These are phyloP conservation scores for Trebouxia sp. DNA, from an alignment of 139 green algal genomes.

Conservation along the genomic window DNA sequence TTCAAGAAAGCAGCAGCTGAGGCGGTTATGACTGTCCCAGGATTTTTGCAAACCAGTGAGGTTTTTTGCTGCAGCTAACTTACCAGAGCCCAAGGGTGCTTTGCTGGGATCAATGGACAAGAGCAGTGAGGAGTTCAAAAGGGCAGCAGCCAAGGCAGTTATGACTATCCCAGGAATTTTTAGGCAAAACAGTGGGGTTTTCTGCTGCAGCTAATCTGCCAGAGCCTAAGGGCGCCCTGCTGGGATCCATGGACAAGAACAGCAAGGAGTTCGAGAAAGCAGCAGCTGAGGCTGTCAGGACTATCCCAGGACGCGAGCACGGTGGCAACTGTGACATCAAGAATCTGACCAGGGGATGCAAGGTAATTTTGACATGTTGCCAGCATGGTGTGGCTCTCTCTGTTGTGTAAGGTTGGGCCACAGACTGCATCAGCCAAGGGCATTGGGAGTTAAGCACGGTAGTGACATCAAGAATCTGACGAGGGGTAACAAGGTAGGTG, in stretches of 20 bases:
- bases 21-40: slow-evolving; percentile 75
- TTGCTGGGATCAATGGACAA: slow-evolving; percentile 51
- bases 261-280: slow-evolving; percentile 47
- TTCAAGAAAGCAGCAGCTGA: slow-evolving; percentile 56
- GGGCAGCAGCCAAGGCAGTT: slow-evolving; percentile 58
- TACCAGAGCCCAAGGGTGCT: slow-evolving; percentile 60
- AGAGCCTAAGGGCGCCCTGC: slow-evolving; percentile 52
- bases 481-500: slow-evolving; percentile 47
- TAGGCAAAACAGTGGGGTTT: too few relatives aligned
- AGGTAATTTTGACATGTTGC: slow-evolving; percentile 26
- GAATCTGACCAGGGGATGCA: slow-evolving; percentile 68
- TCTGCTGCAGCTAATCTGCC: slow-evolving; percentile 69
- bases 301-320: slow-evolving; percentile 74
- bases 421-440: too few relatives aligned
- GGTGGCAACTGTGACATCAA: slow-evolving; percentile 86
- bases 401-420: too few relatives aligned
- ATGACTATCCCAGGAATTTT: slow-evolving; percentile 67
- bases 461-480: slow-evolving; percentile 82
- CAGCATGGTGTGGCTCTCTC: too few relatives aligned
- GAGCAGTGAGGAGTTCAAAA: slow-evolving; percentile 42
- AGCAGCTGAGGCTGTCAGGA: slow-evolving; percentile 64
- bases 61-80: slow-evolving; percentile 58
- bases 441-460: too few relatives aligned
- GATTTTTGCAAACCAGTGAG: too few relatives aligned
- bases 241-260: slow-evolving; percentile 49